Evolutionary conservation across 495 filamentous ascomycete genomes (phyloP).

Genomic region (Aspergillus panamensis): DNA sequence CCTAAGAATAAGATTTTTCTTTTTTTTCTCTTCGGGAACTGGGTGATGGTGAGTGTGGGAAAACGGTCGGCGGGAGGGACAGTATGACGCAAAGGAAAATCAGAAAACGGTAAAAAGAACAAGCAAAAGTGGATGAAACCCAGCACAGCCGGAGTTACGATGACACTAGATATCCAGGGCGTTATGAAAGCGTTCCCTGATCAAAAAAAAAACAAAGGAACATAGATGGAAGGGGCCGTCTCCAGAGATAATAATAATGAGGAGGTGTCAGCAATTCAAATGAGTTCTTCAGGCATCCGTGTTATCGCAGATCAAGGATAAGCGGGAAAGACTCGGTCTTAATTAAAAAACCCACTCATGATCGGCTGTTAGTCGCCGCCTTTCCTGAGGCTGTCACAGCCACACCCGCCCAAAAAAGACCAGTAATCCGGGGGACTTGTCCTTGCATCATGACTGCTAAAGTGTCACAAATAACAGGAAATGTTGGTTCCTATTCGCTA

Average conservation of each 20-base stretch:
- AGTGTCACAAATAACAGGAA: not conserved
- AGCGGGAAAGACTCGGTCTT: not conserved
- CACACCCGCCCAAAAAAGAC: not conserved
- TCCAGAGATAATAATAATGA: not conserved
- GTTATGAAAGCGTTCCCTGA: not conserved
- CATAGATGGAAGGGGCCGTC: not conserved
- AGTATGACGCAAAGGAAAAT: slow-evolving; percentile 43
- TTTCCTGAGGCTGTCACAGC: not conserved
- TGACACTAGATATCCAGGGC: not conserved
- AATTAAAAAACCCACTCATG: slow-evolving; percentile 4
- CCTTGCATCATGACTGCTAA: not conserved
- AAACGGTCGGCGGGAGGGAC: slow-evolving; percentile 28
- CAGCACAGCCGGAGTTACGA: slow-evolving; percentile 1
- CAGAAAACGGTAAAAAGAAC: not conserved
- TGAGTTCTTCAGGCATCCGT: not conserved
- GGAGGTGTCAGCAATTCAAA: not conserved
- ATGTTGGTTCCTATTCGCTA: not conserved
- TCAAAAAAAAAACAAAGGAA: not conserved
- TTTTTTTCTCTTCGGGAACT: not conserved
- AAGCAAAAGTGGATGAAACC: slow-evolving; percentile 6
- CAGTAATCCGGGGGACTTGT: not conserved
- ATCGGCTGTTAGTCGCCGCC: not conserved
- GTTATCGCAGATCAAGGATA: slow-evolving; percentile 1
- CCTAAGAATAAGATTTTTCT: slow-evolving; percentile 12
- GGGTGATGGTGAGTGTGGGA: slow-evolving; percentile 13